Base-by-base conservation (phyloP, 208 protist genomes). In the Endotrypanum monterogeii region DNA sequence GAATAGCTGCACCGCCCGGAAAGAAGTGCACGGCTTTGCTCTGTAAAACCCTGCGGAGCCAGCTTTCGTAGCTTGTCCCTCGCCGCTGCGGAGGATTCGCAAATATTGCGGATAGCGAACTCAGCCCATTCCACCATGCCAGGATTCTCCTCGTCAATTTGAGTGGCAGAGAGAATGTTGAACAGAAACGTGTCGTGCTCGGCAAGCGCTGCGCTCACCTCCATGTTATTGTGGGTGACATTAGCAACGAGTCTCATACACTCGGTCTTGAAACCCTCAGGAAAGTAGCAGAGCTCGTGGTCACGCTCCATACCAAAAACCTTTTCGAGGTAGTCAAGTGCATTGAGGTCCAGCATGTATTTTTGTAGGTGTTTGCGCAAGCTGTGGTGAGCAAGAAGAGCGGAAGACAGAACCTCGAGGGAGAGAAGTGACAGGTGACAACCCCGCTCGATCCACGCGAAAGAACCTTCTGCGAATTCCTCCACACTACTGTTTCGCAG, bases 141-240 rank as follows among this genome's bases (percentile, higher is more conserved):
- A 20, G 94, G 89, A 71, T 98, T 98, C 44, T 98, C 94, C 61
- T 91, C 90, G 68, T 98, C 94, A 67, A 96, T 89, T 12, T 86
- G 81, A 18, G 92, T 96, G 12, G 84, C 84, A 2, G 80, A 87
- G 12, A 98, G 84, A 57, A 96, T 76, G 35, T 79, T 67, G 18
- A 70, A 72, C 16, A 97, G 79, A 44, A 95, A 71, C 39, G 67
- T 30, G n/a, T 83, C 72, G 73, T 90, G 71, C 32, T 48, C 58
- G 5, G 76, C 83, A 48, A 95, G 65, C 18, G 84, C 71, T 0
- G 73, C 67, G 67, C 73, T 86, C 3, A 84, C 72, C 37, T 76
- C 77, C 37, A 74, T 41, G 70, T 91, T 93, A 5, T 85, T 69
- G 70, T 77, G 83, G 1, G 86, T 84, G 12, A 97, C 61, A 71